Base-by-base conservation (phyloP, 179 eudicot genomes). In the Drosera spatulata region DNA sequence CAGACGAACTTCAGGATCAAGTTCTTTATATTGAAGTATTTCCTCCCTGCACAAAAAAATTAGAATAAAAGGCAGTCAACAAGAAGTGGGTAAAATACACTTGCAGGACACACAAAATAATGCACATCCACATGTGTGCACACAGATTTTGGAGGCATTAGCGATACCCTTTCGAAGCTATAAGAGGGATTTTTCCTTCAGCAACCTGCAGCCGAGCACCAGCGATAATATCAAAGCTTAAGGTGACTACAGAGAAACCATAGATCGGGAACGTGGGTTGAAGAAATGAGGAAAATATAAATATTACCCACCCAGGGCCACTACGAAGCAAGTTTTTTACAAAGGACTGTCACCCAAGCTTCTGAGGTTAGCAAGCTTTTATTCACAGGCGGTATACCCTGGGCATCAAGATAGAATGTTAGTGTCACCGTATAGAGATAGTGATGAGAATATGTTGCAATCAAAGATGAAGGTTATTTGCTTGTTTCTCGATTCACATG, bases 231-330 rank as follows among this genome's bases (percentile, higher is more conserved):
- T 12, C 67, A 41, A 41, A 59, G 3, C 41, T 50, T 47, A 39
- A 22, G 37, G 12, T 45, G 43, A 50, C 45, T 43, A 11, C 55
- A 52, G 12, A 33, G 3, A 52, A 10, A 14, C 14, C 53, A 22
- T 22, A 50, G 22, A 11, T 52, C 55, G 14, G 15, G 37, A 52
- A 22, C 33, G 33, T 22, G 33, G 33, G 33, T 22, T 52, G 55
- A 10, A 52, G 22, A 52, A n/a, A 22, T 22, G 6, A 8, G 7
- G 15, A 8, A 22, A 12, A 14, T 52, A 5, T 2, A 39, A 43
- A 7, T 15, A 62, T 61, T 45, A 64, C 85, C 65, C 77, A 91
- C 97, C 97, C 87, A 84, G 14, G 82, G 89, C 96, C 98, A 91
- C 98, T 91, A 85, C 62, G 60, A 66, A 38, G 79, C 71, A 54